phyloP scores from a whole-genome alignment of 257 asterid genomes.

The Rehmannia glutinosa region DNA sequence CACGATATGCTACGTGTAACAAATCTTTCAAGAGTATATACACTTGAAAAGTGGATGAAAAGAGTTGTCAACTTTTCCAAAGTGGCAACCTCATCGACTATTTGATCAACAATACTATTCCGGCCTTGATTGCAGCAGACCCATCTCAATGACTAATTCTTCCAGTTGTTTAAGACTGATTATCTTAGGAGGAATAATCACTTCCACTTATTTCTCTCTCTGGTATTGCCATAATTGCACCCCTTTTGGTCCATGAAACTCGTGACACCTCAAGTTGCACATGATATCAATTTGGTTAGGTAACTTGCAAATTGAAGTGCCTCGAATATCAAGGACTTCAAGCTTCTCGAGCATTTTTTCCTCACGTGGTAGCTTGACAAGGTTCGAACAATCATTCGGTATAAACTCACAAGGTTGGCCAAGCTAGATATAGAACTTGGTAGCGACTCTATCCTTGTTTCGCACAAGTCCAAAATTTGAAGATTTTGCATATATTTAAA shows the following conservation, averaged over 20 bases:
- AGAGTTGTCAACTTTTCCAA: slow-evolving; percentile 17
- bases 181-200: not conserved
- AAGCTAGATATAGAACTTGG: slow-evolving; percentile 9
- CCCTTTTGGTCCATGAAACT: not conserved
- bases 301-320: slow-evolving; percentile 5
- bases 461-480: slow-evolving; percentile 17
- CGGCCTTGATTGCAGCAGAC: not conserved
- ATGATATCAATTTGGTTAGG: slow-evolving; percentile 1
- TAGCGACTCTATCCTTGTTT: not conserved
- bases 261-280: slow-evolving; percentile 9
- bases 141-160: slow-evolving; percentile 15
- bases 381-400: slow-evolving; percentile 14
- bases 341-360: not conserved
- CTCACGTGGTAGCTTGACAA: not conserved
- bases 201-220: not conserved
- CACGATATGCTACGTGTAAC: not conserved
- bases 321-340: slow-evolving; percentile 20
- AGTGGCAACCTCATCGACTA: not conserved
- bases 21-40: not conserved
- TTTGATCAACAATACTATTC: not conserved
- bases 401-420: slow-evolving; percentile 9
- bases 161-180: slow-evolving; percentile 11
- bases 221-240: not conserved
- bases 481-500: slow-evolving; percentile 11
- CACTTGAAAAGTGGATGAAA: slow-evolving; percentile 17